phyloP scores from a whole-genome alignment of 257 asterid genomes.

The Pogostemon cablin region DNA sequence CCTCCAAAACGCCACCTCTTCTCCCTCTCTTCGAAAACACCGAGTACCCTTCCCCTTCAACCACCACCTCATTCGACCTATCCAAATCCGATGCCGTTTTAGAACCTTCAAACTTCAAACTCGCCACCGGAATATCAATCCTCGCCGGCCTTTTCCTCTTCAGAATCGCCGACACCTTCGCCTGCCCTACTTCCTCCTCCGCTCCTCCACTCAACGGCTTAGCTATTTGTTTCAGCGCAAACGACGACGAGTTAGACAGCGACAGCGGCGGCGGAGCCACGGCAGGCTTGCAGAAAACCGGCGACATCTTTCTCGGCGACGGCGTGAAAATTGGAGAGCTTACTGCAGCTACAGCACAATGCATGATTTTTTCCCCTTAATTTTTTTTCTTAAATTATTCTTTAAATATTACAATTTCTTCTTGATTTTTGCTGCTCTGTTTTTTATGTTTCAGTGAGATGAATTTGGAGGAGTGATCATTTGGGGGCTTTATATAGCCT shows the following conservation, averaged over 20 bases:
- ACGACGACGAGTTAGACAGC: constrained; percentile 43
- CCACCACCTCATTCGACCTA: constrained; percentile 55
- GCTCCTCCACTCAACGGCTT: constrained; percentile 29
- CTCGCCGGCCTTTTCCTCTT: constrained; percentile 79
- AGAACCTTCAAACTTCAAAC: constrained; percentile 37
- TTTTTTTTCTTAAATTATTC: neutral
- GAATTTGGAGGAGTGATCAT: constrained; percentile 21
- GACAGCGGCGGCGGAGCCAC: constrained; percentile 51
- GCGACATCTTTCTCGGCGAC: constrained; percentile 51
- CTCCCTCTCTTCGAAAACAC: constrained; percentile 76
- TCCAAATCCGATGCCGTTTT: constrained; percentile 36
- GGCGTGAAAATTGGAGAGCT: constrained; percentile 62
- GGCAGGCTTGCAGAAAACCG: constrained; percentile 55
- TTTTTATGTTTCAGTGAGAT: constrained; percentile 9
- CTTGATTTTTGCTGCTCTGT: neutral
- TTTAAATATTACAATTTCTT: neutral
- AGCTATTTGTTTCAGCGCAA: constrained; percentile 32
- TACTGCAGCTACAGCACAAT: constrained; percentile 49
- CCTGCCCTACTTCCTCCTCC: constrained; percentile 32
- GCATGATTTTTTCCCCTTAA: constrained; percentile 40
- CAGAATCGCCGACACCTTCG: constrained; percentile 39
- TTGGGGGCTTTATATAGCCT: constrained; percentile 30
- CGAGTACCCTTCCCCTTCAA: constrained; percentile 62
- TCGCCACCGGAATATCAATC: constrained; percentile 54
- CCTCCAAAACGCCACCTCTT: constrained; percentile 70